Evolutionary conservation across 371 early-diverging fungal genomes (phyloP), one percentile per base, ranked within the genome.

Genomic region (Astathelohania contejeani): DNA sequence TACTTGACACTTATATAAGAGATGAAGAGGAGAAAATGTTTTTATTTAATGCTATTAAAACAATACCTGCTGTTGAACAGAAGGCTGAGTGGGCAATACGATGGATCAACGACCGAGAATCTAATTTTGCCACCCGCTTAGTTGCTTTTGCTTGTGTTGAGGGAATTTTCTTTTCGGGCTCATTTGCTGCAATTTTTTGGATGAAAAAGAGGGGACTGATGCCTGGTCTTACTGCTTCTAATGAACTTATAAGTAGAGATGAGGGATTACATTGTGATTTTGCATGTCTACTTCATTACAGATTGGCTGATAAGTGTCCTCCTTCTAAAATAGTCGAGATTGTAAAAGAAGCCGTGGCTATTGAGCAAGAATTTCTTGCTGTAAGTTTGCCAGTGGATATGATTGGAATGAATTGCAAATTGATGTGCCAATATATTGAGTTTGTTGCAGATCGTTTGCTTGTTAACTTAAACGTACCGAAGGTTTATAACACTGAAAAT

Each of bases 191-290:
- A 37, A 97, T 97, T 78, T 97, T 94, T 73, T 97, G 96, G 96
- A 81, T 97, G 66, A 93, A 93, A 82, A 97, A 97, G 78, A 84
- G 95, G 68, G 96, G 95, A 44, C 73, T 93, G 45, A 94, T 95
- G 96, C 92, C 93, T 20, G 98, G 98, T 20, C 80, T 97, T 54
- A 92, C 96, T 45, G 95, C 94, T 79, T 86, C 87, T 60, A 97
- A 97, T 78, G 96, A 97, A 75, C 80, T 97, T 29, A 95, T 97
- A 66, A 87, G 85, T 46, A 84, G 96, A 57, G 98, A 97, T 75
- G 98, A 97, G 75, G 98, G 95, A 27, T 80, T 97, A n/a, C 98
- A 97, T 76, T 84, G 84, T 56, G 94, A 97, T 73, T 97, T 97
- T 80, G 98, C 94, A 47, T 94, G 95, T 77, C 78, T 95, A 39